Evolutionary conservation across 352 stramenopile genomes (phyloP), one percentile per base, ranked within the genome.

Genomic region (Globisporangium camurandrum): DNA sequence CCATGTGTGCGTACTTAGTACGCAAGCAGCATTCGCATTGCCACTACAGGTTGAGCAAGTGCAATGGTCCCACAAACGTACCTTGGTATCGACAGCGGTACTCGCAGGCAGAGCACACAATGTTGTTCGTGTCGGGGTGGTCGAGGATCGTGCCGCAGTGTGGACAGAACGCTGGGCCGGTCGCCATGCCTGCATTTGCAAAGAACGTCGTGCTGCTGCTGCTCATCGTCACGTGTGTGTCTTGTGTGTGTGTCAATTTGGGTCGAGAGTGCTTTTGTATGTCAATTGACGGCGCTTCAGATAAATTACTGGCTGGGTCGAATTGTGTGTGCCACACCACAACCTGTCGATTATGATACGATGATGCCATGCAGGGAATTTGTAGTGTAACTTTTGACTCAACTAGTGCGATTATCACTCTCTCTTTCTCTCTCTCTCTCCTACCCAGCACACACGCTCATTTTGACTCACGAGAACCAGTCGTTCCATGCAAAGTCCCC

Each of bases 71-170:
- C n/a, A n/a, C n/a, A 14, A 9, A 20, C 59, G 30, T 56, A 93
- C 83, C 81, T 67, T 91, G 61, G 61, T 92, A 94, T 55, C 74
- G 67, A 54, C 85, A 95, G 23, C 71, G 76, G 69, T 86, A 94
- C 49, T 83, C 76, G 64, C 85, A 95, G 12, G 76, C 67, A 11
- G 74, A 88, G 66, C 85, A 95, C 37, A 89, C 81, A 37, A 95
- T 91, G 59, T 77, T 86, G 67, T 93, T 90, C 26, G 71, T 93
- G 51, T 92, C 82, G 12, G 82, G 84, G 45, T 91, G 77, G 60
- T 93, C 80, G 34, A 95, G 62, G 61, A 95, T 94, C 31, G 73
- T 89, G 57, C 84, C 84, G 63, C 85, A 95, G 62, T 91, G 73
- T 50, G 82, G 80, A 49, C 85, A 95, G 64, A 95, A 95, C 50